A percentile compares a stretch with the other conserved stretches of the same genome.
phyloP scores from a whole-genome alignment of 2,329 filamentous ascomycete species.

The Colletotrichum graminicola region DNA sequence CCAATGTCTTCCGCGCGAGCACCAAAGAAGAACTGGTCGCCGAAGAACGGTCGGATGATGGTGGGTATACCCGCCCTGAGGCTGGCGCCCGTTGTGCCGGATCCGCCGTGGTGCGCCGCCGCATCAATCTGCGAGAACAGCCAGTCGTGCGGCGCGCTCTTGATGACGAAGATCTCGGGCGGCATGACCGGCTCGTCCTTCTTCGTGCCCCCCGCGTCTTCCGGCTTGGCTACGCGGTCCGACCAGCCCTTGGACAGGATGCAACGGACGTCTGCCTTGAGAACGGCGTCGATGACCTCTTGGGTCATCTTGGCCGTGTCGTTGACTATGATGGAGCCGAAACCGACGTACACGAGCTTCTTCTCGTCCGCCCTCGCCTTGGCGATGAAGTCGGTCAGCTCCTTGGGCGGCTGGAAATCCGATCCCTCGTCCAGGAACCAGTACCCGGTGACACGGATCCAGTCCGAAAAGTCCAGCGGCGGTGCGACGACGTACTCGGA shows the following conservation, averaged over 20 bases:
- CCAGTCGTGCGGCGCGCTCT: slow-evolving; percentile 96
- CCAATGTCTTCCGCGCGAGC: slow-evolving; percentile 90
- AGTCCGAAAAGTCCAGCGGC: slow-evolving; percentile 95
- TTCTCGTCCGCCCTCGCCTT: slow-evolving; percentile 84
- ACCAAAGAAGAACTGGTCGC: slow-evolving; percentile 97
- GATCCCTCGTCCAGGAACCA: slow-evolving; percentile 91
- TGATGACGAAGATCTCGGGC: slow-evolving; percentile 86
- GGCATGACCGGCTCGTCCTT: slow-evolving; percentile 75
- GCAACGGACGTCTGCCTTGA: slow-evolving; percentile 92
- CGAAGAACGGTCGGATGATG: slow-evolving; percentile 96
- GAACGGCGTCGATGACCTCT: slow-evolving; percentile 92
- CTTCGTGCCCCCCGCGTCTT: slow-evolving; percentile 58
- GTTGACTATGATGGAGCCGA: slow-evolving; percentile 94
- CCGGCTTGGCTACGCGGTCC: slow-evolving; percentile 68
- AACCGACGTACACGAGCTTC: slow-evolving; percentile 96
- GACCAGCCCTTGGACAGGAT: slow-evolving; percentile 98
- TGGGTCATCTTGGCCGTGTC: slow-evolving; percentile 90
- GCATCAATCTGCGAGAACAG: slow-evolving; percentile 94
- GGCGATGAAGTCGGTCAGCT: slow-evolving; percentile 85
- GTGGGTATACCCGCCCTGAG: slow-evolving; percentile 92
- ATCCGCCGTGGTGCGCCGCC: slow-evolving; percentile 92
- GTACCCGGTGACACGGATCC: slow-evolving; percentile 97
- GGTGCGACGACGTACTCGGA: slow-evolving; percentile 94
- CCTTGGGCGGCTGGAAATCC: slow-evolving; percentile 78
- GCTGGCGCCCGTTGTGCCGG: slow-evolving; percentile 94